Evolutionary conservation across 1,139 yeast species (phyloP), one percentile per base, ranked within the genome.

Genomic region (Debaryomyces robertsiae): DNA sequence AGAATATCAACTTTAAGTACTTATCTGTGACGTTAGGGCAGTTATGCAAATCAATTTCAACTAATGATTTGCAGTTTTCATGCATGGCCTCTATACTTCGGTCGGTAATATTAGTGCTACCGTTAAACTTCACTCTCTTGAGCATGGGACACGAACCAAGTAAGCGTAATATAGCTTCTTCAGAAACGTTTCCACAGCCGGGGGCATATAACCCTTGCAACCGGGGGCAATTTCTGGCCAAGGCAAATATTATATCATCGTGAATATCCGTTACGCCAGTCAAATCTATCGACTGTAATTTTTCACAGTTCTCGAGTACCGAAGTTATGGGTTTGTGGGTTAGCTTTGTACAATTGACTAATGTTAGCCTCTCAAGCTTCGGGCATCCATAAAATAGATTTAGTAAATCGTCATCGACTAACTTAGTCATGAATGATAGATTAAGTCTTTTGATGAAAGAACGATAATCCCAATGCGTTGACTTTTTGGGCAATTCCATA

Each of bases 191-290:
- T 22, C 79, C 79, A 47, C 97, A 90, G 3, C 88, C 88, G 1
- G 96, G 91, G 0, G 95, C 95, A 57, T 91, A 91, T 36, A 91
- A 69, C 1, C 97, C 97, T 63, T 93, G 98, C 37, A 93, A 70
- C 39, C 93, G 69, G 28, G 78, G 77, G 60, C 97, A 90, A 56
- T 79, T 75, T 10, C 61, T 58, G 1, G 96, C 91, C 50, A 91
- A 69, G n/a, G 87, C 81, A 33, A 67, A 52, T 44, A 90, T 77
- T 6, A 90, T 81, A 38, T 76, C 81, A 65, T 91, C 96, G 46
- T 73, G 77, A 39, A 73, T 69, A 48, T 76, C 80, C 31, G 74
- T 75, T n/a, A 89, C 84, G n/a, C 94, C 93, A 0, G 96, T 84
- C 53, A 93, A 74, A 64, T 93, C 98, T 38, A 93, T 84, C 31